Evolutionary conservation across 177 flowering plant genomes (phyloP), one percentile per base, ranked within the genome.

Genomic region (Vitis hybrid): DNA sequence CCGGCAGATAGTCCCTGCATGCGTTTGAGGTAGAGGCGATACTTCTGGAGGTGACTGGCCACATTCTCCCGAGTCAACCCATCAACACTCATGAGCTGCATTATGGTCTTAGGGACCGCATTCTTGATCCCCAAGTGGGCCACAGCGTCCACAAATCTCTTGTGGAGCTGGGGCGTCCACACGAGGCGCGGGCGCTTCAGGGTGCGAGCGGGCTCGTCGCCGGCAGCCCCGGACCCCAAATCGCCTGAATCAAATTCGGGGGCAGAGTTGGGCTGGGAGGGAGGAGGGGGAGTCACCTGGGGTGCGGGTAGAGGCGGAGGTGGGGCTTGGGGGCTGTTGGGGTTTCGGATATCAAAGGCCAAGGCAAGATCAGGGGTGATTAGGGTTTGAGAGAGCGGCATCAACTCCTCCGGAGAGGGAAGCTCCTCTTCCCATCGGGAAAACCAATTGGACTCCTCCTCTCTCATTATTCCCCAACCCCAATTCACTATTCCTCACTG

Each of bases 31-130:
- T 96, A 96, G 27, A 96, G 86, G 54, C 99, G 70, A 73, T 96
- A 96, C 75, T 96, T 96, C 77, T 96, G 99, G 67, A 96, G 72
- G 65, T 96, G 99, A 78, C 98, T 96, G 13, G 99, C 98, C 2
- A 96, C 99, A 70, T 96, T 96, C 78, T 96, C 98, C 27, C 99
- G 63, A 13, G 99, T 96, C 71, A 96, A 79, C 71, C 99, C 99
- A 54, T 94, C 99, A 1, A 95, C 99, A 68, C 91, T 96, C 99
- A 96, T 96, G 67, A 96, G 74, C 94, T 93, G 99, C 98, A 96
- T 93, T 82, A 96, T 93, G 8, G 97, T 96, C 84, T 96, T 96
- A 61, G 99, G 99, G 19, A 96, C 99, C 7, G 99, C 99, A 73
- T 93, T 93, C 82, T 96, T 93, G 79, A 96, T 96, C 68, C 98